Conservation (phyloP, 1,139 yeast species). For the Geotrichum candidum region DNA sequence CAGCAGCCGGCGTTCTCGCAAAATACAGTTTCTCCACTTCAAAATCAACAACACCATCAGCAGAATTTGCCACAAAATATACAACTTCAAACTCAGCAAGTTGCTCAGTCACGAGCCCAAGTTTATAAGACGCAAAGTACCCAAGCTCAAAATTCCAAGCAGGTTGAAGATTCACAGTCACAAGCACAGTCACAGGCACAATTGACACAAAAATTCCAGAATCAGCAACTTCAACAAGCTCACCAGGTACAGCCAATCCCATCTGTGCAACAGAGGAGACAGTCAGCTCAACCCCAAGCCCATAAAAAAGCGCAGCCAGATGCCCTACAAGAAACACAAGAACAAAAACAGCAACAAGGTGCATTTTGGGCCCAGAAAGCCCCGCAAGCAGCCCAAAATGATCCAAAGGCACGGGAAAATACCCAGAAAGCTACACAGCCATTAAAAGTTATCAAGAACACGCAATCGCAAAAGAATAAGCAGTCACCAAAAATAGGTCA, state of each 20-base stretch:
- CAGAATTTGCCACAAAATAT: background rate
- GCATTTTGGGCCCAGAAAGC: background rate
- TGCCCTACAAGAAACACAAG: slow-evolving; percentile 1
- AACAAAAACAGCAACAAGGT: background rate
- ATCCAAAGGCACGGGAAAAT: background rate
- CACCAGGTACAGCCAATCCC: background rate
- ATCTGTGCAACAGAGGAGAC: background rate
- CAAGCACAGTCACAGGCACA: background rate
- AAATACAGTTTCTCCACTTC: background rate
- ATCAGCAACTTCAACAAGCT: background rate
- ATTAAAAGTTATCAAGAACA: background rate
- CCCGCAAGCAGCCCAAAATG: background rate
- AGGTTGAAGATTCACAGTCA: background rate
- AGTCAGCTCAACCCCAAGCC: background rate
- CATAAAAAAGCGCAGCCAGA: background rate
- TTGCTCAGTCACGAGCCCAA: background rate
- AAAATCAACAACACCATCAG: background rate
- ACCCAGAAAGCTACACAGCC: background rate
- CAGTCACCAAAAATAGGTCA: slow-evolving; percentile 3
- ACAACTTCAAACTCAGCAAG: background rate
- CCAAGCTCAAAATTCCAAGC: background rate
- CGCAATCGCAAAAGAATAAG: slow-evolving; percentile 1
- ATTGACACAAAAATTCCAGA: background rate
- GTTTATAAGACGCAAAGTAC: slow-evolving; percentile 2
- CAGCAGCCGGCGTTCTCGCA: background rate